Percentiles rank a stretch among this genome's conserved stretches.
Conservation (phyloP, 2,329 filamentous ascomycete species). For the Colletotrichum sojae region DNA sequence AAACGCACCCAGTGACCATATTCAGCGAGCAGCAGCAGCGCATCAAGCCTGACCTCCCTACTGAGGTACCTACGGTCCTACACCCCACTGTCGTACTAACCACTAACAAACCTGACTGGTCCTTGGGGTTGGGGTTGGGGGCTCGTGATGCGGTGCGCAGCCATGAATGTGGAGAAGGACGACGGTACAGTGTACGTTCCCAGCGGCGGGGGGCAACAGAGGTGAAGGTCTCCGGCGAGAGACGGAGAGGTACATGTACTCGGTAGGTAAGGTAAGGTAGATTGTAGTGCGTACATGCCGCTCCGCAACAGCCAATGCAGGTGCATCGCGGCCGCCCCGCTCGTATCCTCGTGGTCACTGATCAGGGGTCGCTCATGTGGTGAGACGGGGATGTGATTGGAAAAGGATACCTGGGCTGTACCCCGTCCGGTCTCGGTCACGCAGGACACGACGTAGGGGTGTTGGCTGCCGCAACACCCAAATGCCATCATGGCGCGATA, state of each 20-base stretch:
- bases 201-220: neutral
- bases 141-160: conserved; percentile 39
- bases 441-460: conserved; percentile 26
- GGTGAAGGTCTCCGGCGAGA: neutral
- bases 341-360: conserved; percentile 40
- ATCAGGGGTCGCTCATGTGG: conserved; percentile 32
- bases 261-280: neutral
- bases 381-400: conserved; percentile 25
- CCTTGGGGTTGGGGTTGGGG: conserved; percentile 25
- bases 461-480: conserved; percentile 30
- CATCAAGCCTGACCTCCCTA: conserved; percentile 4
- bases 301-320: conserved; percentile 41
- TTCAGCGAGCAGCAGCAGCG: conserved; percentile 4
- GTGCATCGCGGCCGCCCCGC: conserved; percentile 39
- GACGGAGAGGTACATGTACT: no score
- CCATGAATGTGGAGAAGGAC: conserved; percentile 30
- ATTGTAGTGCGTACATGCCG: conserved; percentile 5
- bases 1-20: conserved; percentile 19
- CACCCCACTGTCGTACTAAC: no score
- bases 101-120: no score
- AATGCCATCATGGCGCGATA: conserved; percentile 42
- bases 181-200: no score
- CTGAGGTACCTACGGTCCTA: no score
- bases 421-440: conserved; percentile 38
- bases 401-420: conserved; percentile 38